A percentile compares a stretch with the other conserved stretches of the same genome.
Evolutionary conservation across 305 asterid genomes (phyloP).

Genomic region (Fraxinus platypoda): DNA sequence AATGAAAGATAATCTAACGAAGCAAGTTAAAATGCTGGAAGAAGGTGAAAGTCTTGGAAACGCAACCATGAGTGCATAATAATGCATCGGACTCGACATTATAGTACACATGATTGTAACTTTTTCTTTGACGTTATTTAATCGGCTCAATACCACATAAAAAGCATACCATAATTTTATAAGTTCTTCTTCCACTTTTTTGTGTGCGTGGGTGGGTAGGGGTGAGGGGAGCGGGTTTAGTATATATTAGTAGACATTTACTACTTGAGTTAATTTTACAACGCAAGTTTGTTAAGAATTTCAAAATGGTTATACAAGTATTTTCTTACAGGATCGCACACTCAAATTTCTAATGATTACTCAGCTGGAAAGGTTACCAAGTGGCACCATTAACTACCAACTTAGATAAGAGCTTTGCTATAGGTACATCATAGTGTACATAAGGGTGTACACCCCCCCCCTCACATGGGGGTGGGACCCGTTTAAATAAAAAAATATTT

Average conservation of each 20-base stretch:
- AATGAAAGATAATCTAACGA: constrained; percentile 45
- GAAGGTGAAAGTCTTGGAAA: constrained; percentile 21
- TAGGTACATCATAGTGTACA: no score
- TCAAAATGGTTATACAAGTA: neutral
- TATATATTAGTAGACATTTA: no score
- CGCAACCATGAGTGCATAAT: neutral
- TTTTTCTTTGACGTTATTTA: neutral
- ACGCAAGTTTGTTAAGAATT: neutral
- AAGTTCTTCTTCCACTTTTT: no score
- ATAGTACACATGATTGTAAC: neutral
- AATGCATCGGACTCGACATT: neutral
- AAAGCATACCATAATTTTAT: neutral
- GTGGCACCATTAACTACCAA: neutral
- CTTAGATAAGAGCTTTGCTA: no score
- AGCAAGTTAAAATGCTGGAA: constrained; percentile 44
- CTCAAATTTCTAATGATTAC: neutral
- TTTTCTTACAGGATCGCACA: neutral
- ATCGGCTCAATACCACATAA: neutral
- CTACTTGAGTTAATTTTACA: neutral
- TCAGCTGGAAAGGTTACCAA: neutral
- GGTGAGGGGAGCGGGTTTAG: no score
- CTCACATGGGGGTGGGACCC: no score
- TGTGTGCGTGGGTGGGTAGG: no score
- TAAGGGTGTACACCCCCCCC: no score
- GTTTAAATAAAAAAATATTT: no score